phyloP scores from a whole-genome alignment of 495 filamentous ascomycete genomes.

The Tuber aestivum region DNA sequence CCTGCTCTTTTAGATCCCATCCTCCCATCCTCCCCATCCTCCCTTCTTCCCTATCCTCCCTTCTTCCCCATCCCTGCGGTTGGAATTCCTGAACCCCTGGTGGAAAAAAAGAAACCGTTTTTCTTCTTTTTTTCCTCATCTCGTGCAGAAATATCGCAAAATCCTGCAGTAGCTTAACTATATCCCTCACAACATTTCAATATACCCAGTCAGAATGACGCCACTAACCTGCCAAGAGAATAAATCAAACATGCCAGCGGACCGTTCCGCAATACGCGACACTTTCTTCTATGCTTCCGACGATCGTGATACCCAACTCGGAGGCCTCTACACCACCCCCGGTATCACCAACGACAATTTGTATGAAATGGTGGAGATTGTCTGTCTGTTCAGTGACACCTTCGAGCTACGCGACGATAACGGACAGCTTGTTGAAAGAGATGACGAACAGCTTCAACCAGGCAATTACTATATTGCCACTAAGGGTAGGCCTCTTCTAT shows the following conservation, averaged over 20 bases:
- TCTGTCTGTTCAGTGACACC: conserved; percentile 31
- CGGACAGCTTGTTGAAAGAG: conserved; percentile 10
- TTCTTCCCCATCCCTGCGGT: not conserved
- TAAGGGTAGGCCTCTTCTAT: not conserved
- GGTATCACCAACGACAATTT: conserved; percentile 38
- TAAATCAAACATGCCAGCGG: not conserved
- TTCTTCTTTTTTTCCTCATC: too few relatives aligned
- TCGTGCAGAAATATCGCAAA: too few relatives aligned
- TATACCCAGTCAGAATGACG: too few relatives aligned
- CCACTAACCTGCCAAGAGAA: too few relatives aligned
- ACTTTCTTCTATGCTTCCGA: conserved; percentile 42
- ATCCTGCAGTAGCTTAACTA: too few relatives aligned
- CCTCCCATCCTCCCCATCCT: too few relatives aligned
- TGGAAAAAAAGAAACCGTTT: too few relatives aligned
- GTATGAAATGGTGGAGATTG: conserved; percentile 36
- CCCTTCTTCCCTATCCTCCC: too few relatives aligned
- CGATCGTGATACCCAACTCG: conserved; percentile 36
- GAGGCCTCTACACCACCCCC: conserved; percentile 40
- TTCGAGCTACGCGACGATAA: conserved; percentile 34
- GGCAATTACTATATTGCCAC: conserved; percentile 1
- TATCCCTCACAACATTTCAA: too few relatives aligned
- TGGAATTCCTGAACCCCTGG: too few relatives aligned
- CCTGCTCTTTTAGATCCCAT: too few relatives aligned
- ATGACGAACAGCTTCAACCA: conserved; percentile 33
- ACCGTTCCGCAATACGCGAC: conserved; percentile 38